A percentile compares a stretch with the other conserved stretches of the same genome.
phyloP scores from a whole-genome alignment of 2,329 filamentous ascomycete genomes.

The Penicillium rolfsii region DNA sequence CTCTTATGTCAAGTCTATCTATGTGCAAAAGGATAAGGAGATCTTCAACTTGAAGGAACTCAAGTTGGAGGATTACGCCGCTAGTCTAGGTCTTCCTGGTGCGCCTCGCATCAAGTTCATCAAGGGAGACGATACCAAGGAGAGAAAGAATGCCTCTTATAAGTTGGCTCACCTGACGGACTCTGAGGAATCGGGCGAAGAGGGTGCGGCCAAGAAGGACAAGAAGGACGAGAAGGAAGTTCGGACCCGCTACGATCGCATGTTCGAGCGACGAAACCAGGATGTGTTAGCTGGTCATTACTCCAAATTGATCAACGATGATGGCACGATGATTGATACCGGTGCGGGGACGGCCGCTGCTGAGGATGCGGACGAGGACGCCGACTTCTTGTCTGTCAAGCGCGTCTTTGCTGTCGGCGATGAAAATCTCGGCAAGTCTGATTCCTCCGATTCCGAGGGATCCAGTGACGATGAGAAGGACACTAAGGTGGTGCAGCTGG shows the following conservation, averaged over 20 bases:
- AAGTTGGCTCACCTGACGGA: conserved; percentile 64
- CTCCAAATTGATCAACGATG: conserved; percentile 75
- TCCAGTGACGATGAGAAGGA: conserved; percentile 39
- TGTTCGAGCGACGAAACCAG: conserved; percentile 97
- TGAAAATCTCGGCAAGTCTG: conserved; percentile 50
- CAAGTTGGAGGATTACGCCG: conserved; percentile 81
- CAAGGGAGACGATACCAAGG: conserved; percentile 85
- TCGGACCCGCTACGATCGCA: conserved; percentile 92
- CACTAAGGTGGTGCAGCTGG: conserved; percentile 53
- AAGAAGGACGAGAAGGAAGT: conserved; percentile 68
- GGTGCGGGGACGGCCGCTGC: conserved; percentile 38
- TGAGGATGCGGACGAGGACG: conserved; percentile 66
- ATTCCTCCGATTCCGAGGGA: conserved; percentile 45
- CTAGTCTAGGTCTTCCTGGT: conserved; percentile 84
- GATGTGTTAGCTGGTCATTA: conserved; percentile 95
- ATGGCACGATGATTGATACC: conserved; percentile 48
- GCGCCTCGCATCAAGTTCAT: conserved; percentile 91
- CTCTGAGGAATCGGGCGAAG: conserved; percentile 53
- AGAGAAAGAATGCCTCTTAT: conserved; percentile 82
- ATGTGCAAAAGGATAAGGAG: conserved; percentile 88
- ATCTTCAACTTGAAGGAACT: conserved; percentile 83
- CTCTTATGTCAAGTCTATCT: conserved; percentile 81
- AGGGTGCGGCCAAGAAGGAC: conserved; percentile 53
- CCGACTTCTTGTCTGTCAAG: conserved; percentile 87
- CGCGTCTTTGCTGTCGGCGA: conserved; percentile 76